Evolutionary conservation across 208 protist genomes (phyloP).

Genomic region (Phytomonas francai): DNA sequence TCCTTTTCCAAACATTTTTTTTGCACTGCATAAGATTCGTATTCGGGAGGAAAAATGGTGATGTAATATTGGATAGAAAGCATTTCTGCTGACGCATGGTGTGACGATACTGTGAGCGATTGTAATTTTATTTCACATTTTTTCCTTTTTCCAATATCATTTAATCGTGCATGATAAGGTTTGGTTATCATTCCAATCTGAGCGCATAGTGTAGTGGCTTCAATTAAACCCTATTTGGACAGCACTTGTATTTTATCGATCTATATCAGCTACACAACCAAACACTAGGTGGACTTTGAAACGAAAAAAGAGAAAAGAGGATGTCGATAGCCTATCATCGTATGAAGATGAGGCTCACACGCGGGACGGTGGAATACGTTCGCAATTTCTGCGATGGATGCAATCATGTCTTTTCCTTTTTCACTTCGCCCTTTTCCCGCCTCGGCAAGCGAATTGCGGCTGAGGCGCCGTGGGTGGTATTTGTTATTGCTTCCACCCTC

Average conservation of each 20-base stretch:
- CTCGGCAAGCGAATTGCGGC: conserved; percentile 32
- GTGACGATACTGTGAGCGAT: background rate
- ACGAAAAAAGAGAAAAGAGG: no score
- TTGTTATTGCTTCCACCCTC: conserved; percentile 31
- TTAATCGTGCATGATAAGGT: background rate
- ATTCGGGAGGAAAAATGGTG: background rate
- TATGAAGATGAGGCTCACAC: conserved; percentile 70
- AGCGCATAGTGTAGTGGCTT: background rate
- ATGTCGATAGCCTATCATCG: conserved; percentile 74
- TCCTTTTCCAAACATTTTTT: background rate
- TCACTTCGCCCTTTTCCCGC: conserved; percentile 31
- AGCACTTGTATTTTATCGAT: background rate
- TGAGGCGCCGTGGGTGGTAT: conserved; percentile 77
- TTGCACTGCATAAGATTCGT: background rate
- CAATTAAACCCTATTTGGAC: background rate
- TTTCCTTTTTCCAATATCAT: conserved; percentile 10
- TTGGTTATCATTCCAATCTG: background rate
- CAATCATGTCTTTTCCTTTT: conserved; percentile 32
- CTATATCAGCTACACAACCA: background rate
- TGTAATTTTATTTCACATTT: conserved; percentile 4
- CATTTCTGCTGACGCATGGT: background rate
- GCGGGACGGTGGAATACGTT: conserved; percentile 36
- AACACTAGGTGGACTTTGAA: background rate
- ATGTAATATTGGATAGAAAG: background rate
- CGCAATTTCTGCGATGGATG: conserved; percentile 59